Conservation (phyloP, 1,139 yeast genomes). For the Geotrichum reessii region DNA sequence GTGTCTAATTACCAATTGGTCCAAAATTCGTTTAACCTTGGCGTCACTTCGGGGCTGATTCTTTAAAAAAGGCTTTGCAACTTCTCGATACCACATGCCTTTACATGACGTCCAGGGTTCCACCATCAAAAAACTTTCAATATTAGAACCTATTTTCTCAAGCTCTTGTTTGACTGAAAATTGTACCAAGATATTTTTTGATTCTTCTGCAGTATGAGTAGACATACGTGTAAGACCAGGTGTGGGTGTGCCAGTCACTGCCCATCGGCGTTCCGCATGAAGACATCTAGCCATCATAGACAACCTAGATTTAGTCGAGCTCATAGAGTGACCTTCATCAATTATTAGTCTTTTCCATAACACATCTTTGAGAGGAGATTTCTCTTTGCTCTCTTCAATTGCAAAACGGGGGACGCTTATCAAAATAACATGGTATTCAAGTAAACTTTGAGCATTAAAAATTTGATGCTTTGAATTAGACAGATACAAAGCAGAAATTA, state of each 20-base stretch:
- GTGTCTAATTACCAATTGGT: constrained; percentile 52
- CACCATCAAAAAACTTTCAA: constrained; percentile 47
- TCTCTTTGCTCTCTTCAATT: constrained; percentile 28
- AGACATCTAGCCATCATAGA: constrained; percentile 45
- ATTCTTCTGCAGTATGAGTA: constrained; percentile 26
- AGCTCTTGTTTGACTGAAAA: constrained; percentile 39
- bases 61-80: constrained; percentile 46
- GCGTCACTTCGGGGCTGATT: constrained; percentile 38
- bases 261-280: constrained; percentile 60
- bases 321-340: constrained; percentile 70
- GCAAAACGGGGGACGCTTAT: constrained; percentile 47
- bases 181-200: constrained; percentile 2
- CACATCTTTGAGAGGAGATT: constrained; percentile 26
- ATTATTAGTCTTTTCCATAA: constrained; percentile 66
- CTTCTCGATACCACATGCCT: constrained; percentile 44
- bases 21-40: constrained; percentile 43
- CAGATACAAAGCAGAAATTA: constrained; percentile 10
- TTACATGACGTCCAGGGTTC: constrained; percentile 53
- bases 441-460: constrained; percentile 35
- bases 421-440: constrained; percentile 49
- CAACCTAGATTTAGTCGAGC: constrained; percentile 44
- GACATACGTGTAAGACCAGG: constrained; percentile 54
- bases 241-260: constrained; percentile 71
- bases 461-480: constrained; percentile 20
- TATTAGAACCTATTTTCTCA: constrained; percentile 46